Base-by-base conservation (phyloP, 768 basidiomycete genomes). In the Astraeus odoratus region DNA sequence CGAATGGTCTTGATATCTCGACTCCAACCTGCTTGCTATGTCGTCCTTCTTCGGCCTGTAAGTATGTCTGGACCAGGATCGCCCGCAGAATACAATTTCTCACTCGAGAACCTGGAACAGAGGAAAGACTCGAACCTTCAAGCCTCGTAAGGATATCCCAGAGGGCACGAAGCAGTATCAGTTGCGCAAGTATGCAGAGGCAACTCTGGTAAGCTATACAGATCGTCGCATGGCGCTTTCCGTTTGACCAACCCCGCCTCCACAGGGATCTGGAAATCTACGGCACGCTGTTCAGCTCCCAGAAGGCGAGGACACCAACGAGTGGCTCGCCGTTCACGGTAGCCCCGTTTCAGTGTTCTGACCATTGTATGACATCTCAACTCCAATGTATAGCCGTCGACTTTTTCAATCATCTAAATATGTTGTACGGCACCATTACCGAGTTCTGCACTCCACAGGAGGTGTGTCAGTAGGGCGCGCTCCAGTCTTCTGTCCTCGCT, bases 251-350 rank as follows among this genome's bases (percentile, higher is more conserved):
- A 18, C 15, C 23, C 18, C 49, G 33, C 20, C 13, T 26, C 39
- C 30, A 15, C 46, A 95, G 93, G 93, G 95, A 37, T 97, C 94
- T 8, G 96, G 96, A 6, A 98, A 98, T 68, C 69, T 99, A 50
- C 74, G 94, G 47, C 71, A 87, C 37, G 94, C 96, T 0, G 96
- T 99, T 18, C 81, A 86, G 51, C 74, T 98, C 16, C 96, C 96
- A 0, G 96, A 97, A 54, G 96, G 96, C 30, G 96, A 99, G 66
- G 96, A 99, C 63, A 65, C 81, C 56, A 95, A 94, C 54, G 96
- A 99, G 66, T 99, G 96, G 96, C 81, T 99, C n/a, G 96, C 96
- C 10, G 95, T 99, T 7, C 95, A 99, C 60, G 90, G 96, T 96
- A 52, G 47, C 80, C 64, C 36, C 18, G 7, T 30, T 42, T 40